Conservation (phyloP, 2,329 filamentous ascomycete species). For the Dendryphion nanum region DNA sequence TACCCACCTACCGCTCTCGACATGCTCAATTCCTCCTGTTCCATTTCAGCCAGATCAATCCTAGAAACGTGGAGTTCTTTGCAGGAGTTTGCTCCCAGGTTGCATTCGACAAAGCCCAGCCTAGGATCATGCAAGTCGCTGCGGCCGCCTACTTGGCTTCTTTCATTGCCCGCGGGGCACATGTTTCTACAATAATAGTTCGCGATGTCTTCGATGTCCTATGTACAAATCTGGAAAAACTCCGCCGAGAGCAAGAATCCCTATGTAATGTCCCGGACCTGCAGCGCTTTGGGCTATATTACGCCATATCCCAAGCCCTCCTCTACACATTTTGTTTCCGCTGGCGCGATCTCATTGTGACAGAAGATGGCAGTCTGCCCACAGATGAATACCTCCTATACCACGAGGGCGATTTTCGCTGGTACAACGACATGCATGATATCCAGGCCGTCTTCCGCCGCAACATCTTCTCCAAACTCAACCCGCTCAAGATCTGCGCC, state of each 20-base stretch:
- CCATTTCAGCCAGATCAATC: conserved; percentile 84
- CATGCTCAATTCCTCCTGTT: conserved; percentile 96
- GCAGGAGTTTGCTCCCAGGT: conserved; percentile 73
- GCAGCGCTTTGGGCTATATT: conserved; percentile 79
- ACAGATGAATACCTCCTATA: conserved; percentile 55
- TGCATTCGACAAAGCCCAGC: conserved; percentile 62
- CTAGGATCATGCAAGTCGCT: conserved; percentile 74
- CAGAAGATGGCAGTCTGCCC: conserved; percentile 44
- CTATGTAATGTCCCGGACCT: conserved; percentile 82
- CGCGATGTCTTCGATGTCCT: conserved; percentile 79
- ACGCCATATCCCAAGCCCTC: conserved; percentile 82
- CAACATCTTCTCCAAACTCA: conserved; percentile 84
- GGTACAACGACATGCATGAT: conserved; percentile 69
- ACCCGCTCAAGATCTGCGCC: conserved; percentile 92
- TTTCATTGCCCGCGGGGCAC: conserved; percentile 86
- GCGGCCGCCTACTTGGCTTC: conserved; percentile 91
- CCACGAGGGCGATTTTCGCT: conserved; percentile 71
- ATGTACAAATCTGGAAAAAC: conserved; percentile 71
- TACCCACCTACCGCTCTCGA: conserved; percentile 86
- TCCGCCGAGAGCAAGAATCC: conserved; percentile 70
- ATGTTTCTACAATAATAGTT: conserved; percentile 74
- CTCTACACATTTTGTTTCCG: conserved; percentile 98
- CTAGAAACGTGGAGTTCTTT: conserved; percentile 77
- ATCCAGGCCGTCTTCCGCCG: conserved; percentile 68
- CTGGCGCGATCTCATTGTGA: conserved; percentile 82